Evolutionary conservation across 2,329 filamentous ascomycete species (phyloP), one percentile per base, ranked within the genome.

Genomic region (Calcarisporium arbuscula): DNA sequence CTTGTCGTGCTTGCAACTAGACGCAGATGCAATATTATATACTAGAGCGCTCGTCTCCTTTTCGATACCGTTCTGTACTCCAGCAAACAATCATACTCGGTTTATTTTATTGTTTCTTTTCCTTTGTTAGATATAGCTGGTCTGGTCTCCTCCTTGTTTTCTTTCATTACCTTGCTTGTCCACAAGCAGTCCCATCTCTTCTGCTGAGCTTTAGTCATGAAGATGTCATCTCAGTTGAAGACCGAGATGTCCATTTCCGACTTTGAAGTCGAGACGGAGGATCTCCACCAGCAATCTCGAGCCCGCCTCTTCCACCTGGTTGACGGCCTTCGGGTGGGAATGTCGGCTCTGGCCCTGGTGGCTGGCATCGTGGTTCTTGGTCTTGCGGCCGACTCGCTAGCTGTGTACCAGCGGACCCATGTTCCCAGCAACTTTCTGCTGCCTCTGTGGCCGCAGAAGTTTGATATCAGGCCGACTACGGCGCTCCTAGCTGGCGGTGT

Each of bases 381-480:
- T 18, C 62, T 76, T 9, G 65, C 74, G 4, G 71, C 63, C 44
- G 64, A 79, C 49, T 63, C 71, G 6, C 55, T 80, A 27, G 53
- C 62, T 19, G 68, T 74, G 23, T 80, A 77, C 57, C 63, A 74
- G 44, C 56, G 57, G 19, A 80, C 77, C 3, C 63, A 69, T 36
- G 51, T 73, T 12, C 47, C 68, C 1, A 50, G 51, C 14, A 62
- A 67, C 29, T 72, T 62, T 46, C 47, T 69, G 16, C 62, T 80
- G 14, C 22, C 10, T 1, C 49, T 80, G 31, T 81, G 77, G 77
- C 77, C 77, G 0, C 54, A 61, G 11, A 55, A 68, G 19, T 74
- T 80, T 48, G 68, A 80, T 49, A 50, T 76, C 21, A 63, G 71
- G 30, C 75, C 76, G 3, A 74, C 71, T 4, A 56, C 72, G 19